phyloP scores from a whole-genome alignment of 164 flowering plant species.

The Chloranthus sessilifolius region DNA sequence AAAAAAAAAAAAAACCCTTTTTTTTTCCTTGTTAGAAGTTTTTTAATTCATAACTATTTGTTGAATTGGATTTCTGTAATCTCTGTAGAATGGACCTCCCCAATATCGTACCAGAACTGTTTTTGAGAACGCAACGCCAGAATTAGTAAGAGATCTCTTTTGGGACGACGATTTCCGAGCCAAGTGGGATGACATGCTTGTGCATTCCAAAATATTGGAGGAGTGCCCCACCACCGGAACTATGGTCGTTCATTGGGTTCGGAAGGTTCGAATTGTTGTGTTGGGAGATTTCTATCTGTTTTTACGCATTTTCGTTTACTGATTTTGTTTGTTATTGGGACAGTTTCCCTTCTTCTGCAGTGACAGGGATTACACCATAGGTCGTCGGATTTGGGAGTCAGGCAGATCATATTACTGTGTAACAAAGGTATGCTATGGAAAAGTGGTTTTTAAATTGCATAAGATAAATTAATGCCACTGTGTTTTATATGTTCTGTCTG shows the following conservation, averaged over 20 bases:
- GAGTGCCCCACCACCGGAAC: slow-evolving; percentile 64
- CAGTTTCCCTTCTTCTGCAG: slow-evolving; percentile 81
- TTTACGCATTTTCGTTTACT: slow-evolving; percentile 11
- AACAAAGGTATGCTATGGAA: slow-evolving; percentile 51
- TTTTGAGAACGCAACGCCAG: slow-evolving; percentile 66
- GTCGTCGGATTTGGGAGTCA: slow-evolving; percentile 67
- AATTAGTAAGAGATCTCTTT: slow-evolving; percentile 68
- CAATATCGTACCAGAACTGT: slow-evolving; percentile 69
- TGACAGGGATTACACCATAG: slow-evolving; percentile 67
- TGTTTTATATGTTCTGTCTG: no score
- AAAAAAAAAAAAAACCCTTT: no score
- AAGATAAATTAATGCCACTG: no score
- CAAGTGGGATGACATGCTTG: slow-evolving; percentile 80
- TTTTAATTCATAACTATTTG: background rate
- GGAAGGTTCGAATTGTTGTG: slow-evolving; percentile 41
- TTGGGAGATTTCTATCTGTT: background rate
- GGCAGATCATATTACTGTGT: slow-evolving; percentile 61
- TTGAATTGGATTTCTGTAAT: slow-evolving; percentile 7
- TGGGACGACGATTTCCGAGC: slow-evolving; percentile 79
- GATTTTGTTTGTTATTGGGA: slow-evolving; percentile 10
- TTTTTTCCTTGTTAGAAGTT: slow-evolving; percentile 1
- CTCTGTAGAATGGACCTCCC: slow-evolving; percentile 57
- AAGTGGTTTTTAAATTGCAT: no score
- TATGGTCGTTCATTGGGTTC: slow-evolving; percentile 71
- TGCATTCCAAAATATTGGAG: slow-evolving; percentile 37